Evolutionary conservation across 169 alveolate species (phyloP).

Genomic region (Eimeria necatrix): DNA sequence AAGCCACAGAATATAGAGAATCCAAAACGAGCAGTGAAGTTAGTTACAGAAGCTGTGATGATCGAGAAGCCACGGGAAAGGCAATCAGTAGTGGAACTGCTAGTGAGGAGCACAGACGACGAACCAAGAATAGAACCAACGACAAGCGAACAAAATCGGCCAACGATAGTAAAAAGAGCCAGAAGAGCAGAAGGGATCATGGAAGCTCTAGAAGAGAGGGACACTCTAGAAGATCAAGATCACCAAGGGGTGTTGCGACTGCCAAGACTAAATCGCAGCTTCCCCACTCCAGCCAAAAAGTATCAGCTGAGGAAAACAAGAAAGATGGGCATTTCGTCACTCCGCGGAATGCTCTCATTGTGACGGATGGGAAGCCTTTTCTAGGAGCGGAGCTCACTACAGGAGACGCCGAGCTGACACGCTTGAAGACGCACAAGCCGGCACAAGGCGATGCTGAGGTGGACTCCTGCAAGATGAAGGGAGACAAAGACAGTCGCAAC

Average conservation of each 20-base stretch:
- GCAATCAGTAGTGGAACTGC: not conserved
- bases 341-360: slow-evolving; percentile 52
- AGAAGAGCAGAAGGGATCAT: slow-evolving; percentile 6
- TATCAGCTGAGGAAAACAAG: not conserved
- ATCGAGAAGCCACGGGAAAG: not conserved
- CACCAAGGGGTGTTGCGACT: not conserved
- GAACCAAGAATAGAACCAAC: slow-evolving; percentile 9
- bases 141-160: not conserved
- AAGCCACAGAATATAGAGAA: not conserved
- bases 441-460: not conserved
- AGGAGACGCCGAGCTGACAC: not conserved
- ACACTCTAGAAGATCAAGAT: not conserved
- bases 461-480: not conserved
- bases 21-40: not conserved
- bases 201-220: not conserved
- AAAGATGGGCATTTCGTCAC: not conserved
- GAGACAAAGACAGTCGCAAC: slow-evolving; percentile 40
- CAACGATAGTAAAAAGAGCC: not conserved
- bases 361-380: slow-evolving; percentile 60
- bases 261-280: not conserved
- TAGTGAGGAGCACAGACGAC: slow-evolving; percentile 34
- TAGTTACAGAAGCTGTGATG: not conserved
- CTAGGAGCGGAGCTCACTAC: not conserved
- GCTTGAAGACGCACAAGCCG: not conserved
- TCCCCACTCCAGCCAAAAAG: not conserved